Evolutionary conservation across 2,329 filamentous ascomycete species (phyloP), one percentile per base, ranked within the genome.

Genomic region (Clonostachys rhizophaga): DNA sequence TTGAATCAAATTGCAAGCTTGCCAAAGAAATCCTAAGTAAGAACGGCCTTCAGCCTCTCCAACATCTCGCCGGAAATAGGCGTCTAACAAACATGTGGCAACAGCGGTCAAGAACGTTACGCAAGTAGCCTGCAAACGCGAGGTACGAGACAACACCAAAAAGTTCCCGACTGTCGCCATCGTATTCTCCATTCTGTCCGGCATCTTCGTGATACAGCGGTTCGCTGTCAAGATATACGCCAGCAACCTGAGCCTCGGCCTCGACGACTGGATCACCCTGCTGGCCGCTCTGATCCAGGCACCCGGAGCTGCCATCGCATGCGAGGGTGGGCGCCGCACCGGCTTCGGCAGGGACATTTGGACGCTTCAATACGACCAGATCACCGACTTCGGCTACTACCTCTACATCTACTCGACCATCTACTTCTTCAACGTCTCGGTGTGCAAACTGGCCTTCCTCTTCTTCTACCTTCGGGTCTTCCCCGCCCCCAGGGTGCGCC

Each of bases 391-490:
- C 30, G 56, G 66, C 8, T 60, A 64, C 24, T 68, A 60, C 52
- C 69, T 77, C 20, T 78, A 71, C 52, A 54, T 66, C 49, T 63
- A 67, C 54, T 67, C 70, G 30, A 51, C 64, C 7, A 44, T 76
- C 18, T 78, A 81, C 57, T 76, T 79, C 53, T 45, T 60, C 4
- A 60, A 71, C 14, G 57, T 77, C 12, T 61, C 70, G 2, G 58
- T 76, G 24, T 64, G 76, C 14, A 79, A 81, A 52, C 57, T 77
- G 5, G 70, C 76, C 1, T 63, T 83, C 20, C 60, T 82, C 1
- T 66, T 75, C 54, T 79, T 82, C 58, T 81, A 79, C 53, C 61
- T 78, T 6, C 70, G 75, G 45, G 74, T 82, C 47, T 83, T 83
- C 50, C 74, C 74, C 0, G 55, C 59, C 0, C 49, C 45, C 0